Percentiles rank a stretch among this genome's conserved stretches.
Evolutionary conservation across 305 asterid species (phyloP).

Genomic region (Plantago lanceolata): DNA sequence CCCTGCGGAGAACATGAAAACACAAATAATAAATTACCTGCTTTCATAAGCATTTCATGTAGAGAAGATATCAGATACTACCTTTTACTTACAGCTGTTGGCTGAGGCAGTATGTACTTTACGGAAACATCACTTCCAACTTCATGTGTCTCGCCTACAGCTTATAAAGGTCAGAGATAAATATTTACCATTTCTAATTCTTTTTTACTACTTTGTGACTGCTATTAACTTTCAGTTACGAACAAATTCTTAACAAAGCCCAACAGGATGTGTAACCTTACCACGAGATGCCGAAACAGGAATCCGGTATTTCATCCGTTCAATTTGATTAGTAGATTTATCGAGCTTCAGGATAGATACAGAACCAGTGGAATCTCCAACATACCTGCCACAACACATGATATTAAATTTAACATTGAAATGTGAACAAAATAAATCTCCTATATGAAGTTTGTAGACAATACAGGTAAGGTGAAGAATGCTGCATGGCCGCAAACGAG

Average conservation of each 20-base stretch:
- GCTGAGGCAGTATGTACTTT: constrained; percentile 63
- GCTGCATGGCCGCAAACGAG: constrained; percentile 50
- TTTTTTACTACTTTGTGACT: background rate
- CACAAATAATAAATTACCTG: background rate
- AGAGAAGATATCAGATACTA: constrained; percentile 14
- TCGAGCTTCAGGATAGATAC: constrained; percentile 59
- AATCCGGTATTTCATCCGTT: constrained; percentile 67
- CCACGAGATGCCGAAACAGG: constrained; percentile 76
- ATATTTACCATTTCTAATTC: background rate
- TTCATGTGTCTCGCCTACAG: constrained; percentile 51
- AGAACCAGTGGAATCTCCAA: constrained; percentile 70
- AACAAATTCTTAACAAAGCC: too few species aligned
- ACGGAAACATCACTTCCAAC: constrained; percentile 43
- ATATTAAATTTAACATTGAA: constrained; percentile 18
- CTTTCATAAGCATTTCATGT: background rate
- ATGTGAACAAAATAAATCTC: constrained; percentile 11
- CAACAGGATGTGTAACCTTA: constrained; percentile 27
- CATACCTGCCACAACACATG: constrained; percentile 47
- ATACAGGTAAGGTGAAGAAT: constrained; percentile 60
- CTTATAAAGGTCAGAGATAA: background rate
- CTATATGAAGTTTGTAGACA: constrained; percentile 7
- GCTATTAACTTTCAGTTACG: too few species aligned
- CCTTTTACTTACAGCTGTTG: constrained; percentile 80
- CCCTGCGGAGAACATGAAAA: constrained; percentile 40
- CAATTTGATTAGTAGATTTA: constrained; percentile 42